A percentile compares a stretch with the other conserved stretches of the same genome.
Conservation (phyloP, 805 yeast genomes). For the Monosporozyma yasuniensis region DNA sequence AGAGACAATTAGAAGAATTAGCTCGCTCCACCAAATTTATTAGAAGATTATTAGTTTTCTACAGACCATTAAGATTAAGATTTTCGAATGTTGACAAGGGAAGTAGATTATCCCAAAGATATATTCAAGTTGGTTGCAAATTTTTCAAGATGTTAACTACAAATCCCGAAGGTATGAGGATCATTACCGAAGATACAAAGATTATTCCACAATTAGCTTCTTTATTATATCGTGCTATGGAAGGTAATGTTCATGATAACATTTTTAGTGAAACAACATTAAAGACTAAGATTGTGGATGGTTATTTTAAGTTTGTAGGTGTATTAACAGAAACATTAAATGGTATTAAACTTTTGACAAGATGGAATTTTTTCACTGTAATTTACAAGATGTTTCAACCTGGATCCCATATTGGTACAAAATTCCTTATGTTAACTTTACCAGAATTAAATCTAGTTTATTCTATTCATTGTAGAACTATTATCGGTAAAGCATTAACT, state of each 20-base stretch:
- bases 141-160: constrained; percentile 58
- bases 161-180: constrained; percentile 56
- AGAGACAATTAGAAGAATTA: constrained; percentile 67
- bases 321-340: constrained; percentile 47
- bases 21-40: constrained; percentile 74
- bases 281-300: constrained; percentile 56
- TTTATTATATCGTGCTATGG: constrained; percentile 45
- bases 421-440: constrained; percentile 48
- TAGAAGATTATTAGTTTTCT: constrained; percentile 76
- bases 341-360: constrained; percentile 63
- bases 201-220: constrained; percentile 83
- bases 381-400: constrained; percentile 60
- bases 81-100: constrained; percentile 47
- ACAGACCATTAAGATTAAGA: constrained; percentile 82
- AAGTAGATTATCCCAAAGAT: constrained; percentile 44
- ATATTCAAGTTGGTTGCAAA: constrained; percentile 65
- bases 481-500: constrained; percentile 56
- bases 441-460: constrained; percentile 50
- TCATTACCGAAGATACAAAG: constrained; percentile 57
- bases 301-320: constrained; percentile 75
- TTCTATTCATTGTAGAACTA: constrained; percentile 58
- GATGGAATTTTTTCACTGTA: constrained; percentile 80
- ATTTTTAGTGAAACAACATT: constrained; percentile 55
- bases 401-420: constrained; percentile 41
- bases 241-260: constrained; percentile 44